Conservation (phyloP, 2,329 filamentous ascomycete species). For the Ploettnerulaceae sp. region DNA sequence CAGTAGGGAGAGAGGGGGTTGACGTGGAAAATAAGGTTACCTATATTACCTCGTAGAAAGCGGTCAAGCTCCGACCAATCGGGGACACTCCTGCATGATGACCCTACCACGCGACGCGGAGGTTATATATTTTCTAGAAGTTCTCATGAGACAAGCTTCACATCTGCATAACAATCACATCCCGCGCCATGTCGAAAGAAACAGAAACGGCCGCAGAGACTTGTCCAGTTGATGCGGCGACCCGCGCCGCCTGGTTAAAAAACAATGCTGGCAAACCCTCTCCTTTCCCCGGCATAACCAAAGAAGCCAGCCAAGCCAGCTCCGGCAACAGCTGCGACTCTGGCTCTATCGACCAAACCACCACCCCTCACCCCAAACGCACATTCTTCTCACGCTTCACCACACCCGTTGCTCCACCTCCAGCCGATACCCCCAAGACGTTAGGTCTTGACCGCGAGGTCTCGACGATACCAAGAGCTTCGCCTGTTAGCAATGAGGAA, state of each 20-base stretch:
- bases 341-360: slow-evolving; percentile 35
- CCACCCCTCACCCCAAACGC: slow-evolving; percentile 31
- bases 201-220: slow-evolving; percentile 36
- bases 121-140: slow-evolving; percentile 17
- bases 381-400: slow-evolving; percentile 24
- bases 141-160: slow-evolving; percentile 12
- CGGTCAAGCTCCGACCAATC: slow-evolving; percentile 26
- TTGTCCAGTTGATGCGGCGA: slow-evolving; percentile 89
- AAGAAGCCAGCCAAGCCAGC: slow-evolving; percentile 30
- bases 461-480: slow-evolving; percentile 71
- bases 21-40: no score
- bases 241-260: slow-evolving; percentile 78
- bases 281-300: slow-evolving; percentile 25
- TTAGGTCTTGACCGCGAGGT: slow-evolving; percentile 68
- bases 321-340: slow-evolving; percentile 36
- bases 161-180: background rate
- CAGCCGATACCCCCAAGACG: slow-evolving; percentile 10
- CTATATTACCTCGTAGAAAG: no score
- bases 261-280: slow-evolving; percentile 26
- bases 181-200: slow-evolving; percentile 29
- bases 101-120: slow-evolving; percentile 12
- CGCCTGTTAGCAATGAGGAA: slow-evolving; percentile 37
- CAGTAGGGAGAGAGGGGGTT: background rate
- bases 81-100: slow-evolving; percentile 10
- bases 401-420: slow-evolving; percentile 8